A percentile compares a stretch with the other conserved stretches of the same genome.
Conservation (phyloP, 2,329 filamentous ascomycete genomes). For the Teratosphaeria nubilosa region DNA sequence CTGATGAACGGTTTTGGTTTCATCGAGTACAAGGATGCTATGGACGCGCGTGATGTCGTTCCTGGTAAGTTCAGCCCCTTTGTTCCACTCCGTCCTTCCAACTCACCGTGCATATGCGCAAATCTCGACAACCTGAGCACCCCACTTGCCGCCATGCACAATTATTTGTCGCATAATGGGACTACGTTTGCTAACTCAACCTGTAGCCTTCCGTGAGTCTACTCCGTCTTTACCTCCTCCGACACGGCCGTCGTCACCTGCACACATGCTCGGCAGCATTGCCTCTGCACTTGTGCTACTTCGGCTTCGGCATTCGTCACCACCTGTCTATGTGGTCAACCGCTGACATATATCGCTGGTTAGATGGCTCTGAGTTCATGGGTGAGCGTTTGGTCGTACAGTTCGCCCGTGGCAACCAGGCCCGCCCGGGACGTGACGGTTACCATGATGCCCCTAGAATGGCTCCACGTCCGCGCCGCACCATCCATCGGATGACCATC, state of each 20-base stretch:
- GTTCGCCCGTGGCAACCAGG: constrained; percentile 74
- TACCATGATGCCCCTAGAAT: constrained; percentile 53
- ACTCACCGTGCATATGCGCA: not conserved
- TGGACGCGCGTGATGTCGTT: constrained; percentile 97
- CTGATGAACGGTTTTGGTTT: constrained; percentile 99
- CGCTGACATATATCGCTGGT: constrained; percentile 23
- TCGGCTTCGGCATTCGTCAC: not conserved
- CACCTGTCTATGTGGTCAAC: constrained; percentile 14
- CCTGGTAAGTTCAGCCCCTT: constrained; percentile 57
- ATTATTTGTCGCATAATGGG: constrained; percentile 4
- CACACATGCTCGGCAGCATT: constrained; percentile 4
- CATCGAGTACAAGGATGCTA: constrained; percentile 97
- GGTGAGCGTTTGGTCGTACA: constrained; percentile 95
- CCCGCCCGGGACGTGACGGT: constrained; percentile 52
- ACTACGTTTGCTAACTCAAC: constrained; percentile 9
- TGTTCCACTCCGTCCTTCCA: constrained; percentile 1
- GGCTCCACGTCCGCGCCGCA: constrained; percentile 77
- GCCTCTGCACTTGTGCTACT: not conserved
- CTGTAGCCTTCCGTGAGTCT: constrained; percentile 51
- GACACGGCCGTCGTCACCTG: not conserved
- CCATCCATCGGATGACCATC: constrained; percentile 93
- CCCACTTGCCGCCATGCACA: not conserved
- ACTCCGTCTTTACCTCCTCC: not conserved
- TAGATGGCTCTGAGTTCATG: constrained; percentile 97
- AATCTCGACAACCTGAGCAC: not conserved